These are phyloP conservation scores for Magnusiomyces tetraspermus DNA, from an alignment of 1,139 yeast species.

Conservation along the genomic window DNA sequence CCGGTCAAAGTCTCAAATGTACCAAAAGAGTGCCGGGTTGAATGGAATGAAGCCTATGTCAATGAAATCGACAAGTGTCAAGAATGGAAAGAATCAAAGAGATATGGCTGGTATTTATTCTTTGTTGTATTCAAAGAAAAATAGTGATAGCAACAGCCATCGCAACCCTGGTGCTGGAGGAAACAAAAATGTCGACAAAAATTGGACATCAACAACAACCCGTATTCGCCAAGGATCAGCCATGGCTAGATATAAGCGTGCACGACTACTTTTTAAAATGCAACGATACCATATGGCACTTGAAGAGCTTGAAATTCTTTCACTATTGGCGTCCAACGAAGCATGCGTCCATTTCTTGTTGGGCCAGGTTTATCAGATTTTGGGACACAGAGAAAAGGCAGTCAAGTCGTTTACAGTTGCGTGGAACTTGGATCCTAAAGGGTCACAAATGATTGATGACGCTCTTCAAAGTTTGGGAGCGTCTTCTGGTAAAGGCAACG, in stretches of 20 bases:
- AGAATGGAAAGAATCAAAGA: background rate
- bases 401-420: constrained; percentile 84
- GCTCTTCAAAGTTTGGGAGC: constrained; percentile 48
- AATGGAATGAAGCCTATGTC: background rate
- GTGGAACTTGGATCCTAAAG: constrained; percentile 86
- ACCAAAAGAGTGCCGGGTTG: background rate
- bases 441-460: constrained; percentile 75
- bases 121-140: background rate
- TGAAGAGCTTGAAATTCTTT: constrained; percentile 60
- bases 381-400: constrained; percentile 68
- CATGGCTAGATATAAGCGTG: constrained; percentile 80
- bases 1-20: background rate
- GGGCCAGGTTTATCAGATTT: constrained; percentile 76
- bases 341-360: constrained; percentile 84
- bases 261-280: constrained; percentile 66
- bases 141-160: background rate
- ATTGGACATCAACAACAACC: constrained; percentile 74
- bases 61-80: background rate
- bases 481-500: background rate
- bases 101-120: background rate
- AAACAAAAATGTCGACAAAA: background rate
- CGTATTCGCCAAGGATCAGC: constrained; percentile 42
- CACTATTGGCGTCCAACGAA: constrained; percentile 81
- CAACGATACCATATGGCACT: constrained; percentile 66
- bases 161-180: background rate